phyloP scores from a whole-genome alignment of 371 early-diverging fungal genomes.

The Batkoa obscura region DNA sequence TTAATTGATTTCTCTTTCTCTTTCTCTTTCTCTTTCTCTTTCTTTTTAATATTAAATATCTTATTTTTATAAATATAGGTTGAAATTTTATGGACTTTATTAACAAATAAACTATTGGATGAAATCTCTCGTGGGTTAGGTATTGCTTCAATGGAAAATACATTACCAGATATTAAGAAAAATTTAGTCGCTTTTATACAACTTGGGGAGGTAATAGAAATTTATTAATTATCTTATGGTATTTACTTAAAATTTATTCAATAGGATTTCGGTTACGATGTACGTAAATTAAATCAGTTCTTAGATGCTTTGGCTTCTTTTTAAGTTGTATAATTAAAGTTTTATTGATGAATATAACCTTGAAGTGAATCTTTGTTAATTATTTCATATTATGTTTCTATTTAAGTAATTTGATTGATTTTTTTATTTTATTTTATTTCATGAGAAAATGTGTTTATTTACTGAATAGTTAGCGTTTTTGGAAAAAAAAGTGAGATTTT shows the following conservation, averaged over 20 bases:
- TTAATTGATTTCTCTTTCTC: too few relatives aligned
- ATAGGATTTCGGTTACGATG: constrained; percentile 1
- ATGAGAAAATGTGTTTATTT: too few relatives aligned
- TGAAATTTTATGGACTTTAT: background rate
- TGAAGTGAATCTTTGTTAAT: too few relatives aligned
- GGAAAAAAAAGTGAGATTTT: too few relatives aligned
- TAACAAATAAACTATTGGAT: background rate
- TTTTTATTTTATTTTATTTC: too few relatives aligned
- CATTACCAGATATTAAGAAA: background rate
- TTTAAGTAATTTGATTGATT: too few relatives aligned
- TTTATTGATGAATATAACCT: too few relatives aligned
- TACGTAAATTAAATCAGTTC: constrained; percentile 1
- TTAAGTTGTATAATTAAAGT: too few relatives aligned
- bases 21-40: too few relatives aligned
- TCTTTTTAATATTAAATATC: background rate
- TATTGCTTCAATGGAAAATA: background rate
- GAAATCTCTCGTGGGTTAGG: background rate
- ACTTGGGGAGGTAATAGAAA: background rate
- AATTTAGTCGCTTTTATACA: background rate
- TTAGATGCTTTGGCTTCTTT: background rate
- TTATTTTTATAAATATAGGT: background rate
- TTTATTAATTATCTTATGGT: background rate
- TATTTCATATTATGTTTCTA: too few relatives aligned
- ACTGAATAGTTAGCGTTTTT: too few relatives aligned
- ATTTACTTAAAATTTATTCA: background rate